These are phyloP conservation scores for Neohortaea acidophila DNA, from an alignment of 495 filamentous ascomycete genomes.

Conservation along the genomic window DNA sequence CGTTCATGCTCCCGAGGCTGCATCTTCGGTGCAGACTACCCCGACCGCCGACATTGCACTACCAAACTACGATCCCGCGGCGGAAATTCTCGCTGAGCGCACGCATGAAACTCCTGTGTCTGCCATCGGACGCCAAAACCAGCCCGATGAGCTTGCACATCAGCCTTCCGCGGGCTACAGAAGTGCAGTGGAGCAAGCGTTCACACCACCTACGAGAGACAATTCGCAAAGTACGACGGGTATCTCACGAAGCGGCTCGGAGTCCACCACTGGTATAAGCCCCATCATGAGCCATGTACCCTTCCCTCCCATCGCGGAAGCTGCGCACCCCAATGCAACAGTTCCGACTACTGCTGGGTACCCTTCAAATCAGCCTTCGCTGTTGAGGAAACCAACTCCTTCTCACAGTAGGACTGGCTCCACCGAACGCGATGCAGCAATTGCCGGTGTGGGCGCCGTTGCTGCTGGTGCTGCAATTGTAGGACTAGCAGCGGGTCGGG, in stretches of 20 bases:
- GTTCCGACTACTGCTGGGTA: not conserved
- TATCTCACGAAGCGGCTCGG: constrained; percentile 46
- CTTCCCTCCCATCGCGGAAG: constrained; percentile 44
- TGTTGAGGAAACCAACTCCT: no score
- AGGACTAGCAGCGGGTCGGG: no score
- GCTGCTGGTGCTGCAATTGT: no score
- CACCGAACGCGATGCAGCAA: no score
- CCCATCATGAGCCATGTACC: constrained; percentile 48
- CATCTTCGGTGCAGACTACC: not conserved
- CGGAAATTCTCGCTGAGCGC: constrained; percentile 2
- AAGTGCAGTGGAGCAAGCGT: constrained; percentile 57
- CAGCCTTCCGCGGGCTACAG: constrained; percentile 44
- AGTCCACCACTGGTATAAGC: constrained; percentile 49
- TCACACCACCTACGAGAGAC: constrained; percentile 38
- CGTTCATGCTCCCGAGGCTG: not conserved
- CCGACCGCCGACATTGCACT: not conserved
- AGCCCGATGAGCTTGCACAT: constrained; percentile 31
- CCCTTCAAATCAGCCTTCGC: no score
- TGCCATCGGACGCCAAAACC: constrained; percentile 19
- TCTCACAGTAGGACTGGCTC: no score
- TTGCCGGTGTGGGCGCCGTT: no score
- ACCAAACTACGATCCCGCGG: constrained; percentile 2
- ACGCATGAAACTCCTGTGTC: constrained; percentile 15
- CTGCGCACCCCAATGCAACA: constrained; percentile 12
- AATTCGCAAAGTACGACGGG: constrained; percentile 18